Evolutionary conservation across 2,329 filamentous ascomycete genomes (phyloP), one percentile per base, ranked within the genome.

Genomic region (Colletotrichum cuscutae): DNA sequence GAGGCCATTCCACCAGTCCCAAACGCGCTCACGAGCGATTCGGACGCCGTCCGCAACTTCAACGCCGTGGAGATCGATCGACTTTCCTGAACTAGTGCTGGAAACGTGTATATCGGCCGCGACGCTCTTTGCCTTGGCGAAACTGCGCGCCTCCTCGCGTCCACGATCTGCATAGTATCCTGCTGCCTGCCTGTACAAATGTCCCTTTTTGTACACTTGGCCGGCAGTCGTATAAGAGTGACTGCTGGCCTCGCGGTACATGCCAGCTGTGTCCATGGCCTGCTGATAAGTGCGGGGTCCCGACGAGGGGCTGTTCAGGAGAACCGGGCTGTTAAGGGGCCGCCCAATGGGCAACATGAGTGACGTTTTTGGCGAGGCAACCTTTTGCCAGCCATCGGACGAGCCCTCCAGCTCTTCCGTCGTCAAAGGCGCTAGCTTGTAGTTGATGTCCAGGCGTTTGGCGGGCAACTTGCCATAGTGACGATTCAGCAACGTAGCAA

Each of bases 11-110:
- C 95, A 98, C 96, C 96, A 98, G 11, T 80, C 80, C 75, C 89
- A 86, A 0, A 93, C 92, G 49, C 87, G 88, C 59, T 91, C 87
- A 35, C 89, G 88, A 1, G 94, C 91, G 75, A 98, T 98, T 3
- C 94, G 87, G 35, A 95, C 91, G 1, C 93, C 96, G 80, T 97
- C 94, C 61, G 91, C 86, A 1, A 98, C 95, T 57, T 88, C 91
- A 5, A 98, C 90, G 6, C 95, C 94, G 80, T 98, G 96, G 30
- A 98, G 85, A 81, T 98, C 96, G 8, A 97, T 85, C 24, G 87
- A 84, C 1, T 82, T 85, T 1, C 80, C 72, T 0, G 86, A 87
- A 63, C 94, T 95, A 78, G 95, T 92, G 11, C 83, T 79, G 12
- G 91, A 87, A 1, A 96, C 95, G 4, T 92, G 86, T 0, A 88